phyloP scores from a whole-genome alignment of 2,329 filamentous ascomycete genomes.

The Nannizziopsis arthrosporioides region DNA sequence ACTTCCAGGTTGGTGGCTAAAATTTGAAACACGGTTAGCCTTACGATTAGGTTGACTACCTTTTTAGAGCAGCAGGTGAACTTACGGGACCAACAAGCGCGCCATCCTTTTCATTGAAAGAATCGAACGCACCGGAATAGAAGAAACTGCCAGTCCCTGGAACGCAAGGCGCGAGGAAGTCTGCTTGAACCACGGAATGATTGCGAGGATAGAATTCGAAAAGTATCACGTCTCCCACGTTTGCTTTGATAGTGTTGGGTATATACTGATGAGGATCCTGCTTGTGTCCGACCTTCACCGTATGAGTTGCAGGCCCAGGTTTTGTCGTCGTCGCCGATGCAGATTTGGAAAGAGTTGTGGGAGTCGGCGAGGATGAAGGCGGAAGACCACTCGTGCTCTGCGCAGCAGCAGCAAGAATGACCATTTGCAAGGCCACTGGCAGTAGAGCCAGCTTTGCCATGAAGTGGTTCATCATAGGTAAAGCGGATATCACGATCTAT shows the following conservation, averaged over 20 bases:
- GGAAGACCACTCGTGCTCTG: background rate
- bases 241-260: slow-evolving; percentile 22
- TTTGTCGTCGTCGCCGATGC: background rate
- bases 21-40: slow-evolving; percentile 26
- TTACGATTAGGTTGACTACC: slow-evolving; percentile 46
- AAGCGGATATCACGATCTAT: background rate
- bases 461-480: background rate
- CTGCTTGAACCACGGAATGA: slow-evolving; percentile 53
- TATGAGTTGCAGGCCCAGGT: slow-evolving; percentile 20
- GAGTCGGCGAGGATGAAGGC: background rate
- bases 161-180: slow-evolving; percentile 50
- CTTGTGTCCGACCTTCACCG: slow-evolving; percentile 26
- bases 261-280: slow-evolving; percentile 24
- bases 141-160: slow-evolving; percentile 35
- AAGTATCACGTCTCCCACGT: slow-evolving; percentile 29
- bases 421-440: slow-evolving; percentile 1
- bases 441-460: background rate
- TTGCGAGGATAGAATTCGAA: slow-evolving; percentile 53
- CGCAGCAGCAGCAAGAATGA: background rate
- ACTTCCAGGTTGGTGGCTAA: slow-evolving; percentile 29
- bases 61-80: background rate
- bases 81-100: slow-evolving; percentile 26
- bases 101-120: slow-evolving; percentile 38
- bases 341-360: background rate
- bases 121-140: slow-evolving; percentile 30